Percentiles rank a stretch among this genome's conserved stretches.
Conservation (phyloP, 2,329 filamentous ascomycete genomes). For the Paracoccidioides lutzii region DNA sequence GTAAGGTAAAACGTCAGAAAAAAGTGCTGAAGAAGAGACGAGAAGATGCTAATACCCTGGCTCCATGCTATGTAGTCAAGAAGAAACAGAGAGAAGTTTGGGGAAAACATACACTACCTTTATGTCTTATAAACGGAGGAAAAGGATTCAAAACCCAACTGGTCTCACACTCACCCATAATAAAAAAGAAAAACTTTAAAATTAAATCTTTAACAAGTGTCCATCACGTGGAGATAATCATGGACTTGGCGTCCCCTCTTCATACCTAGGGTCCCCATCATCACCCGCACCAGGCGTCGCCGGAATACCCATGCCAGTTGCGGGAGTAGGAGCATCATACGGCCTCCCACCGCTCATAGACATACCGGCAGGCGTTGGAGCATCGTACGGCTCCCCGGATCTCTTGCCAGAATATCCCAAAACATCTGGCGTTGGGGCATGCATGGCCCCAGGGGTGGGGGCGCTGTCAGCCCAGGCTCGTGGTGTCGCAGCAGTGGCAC, state of each 20-base stretch:
- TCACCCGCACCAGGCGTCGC: conserved; percentile 29
- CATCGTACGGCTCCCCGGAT: conserved; percentile 19
- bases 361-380: conserved; percentile 27
- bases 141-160: not conserved
- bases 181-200: not conserved
- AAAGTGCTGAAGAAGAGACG: not conserved
- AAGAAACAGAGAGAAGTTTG: not conserved
- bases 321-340: conserved; percentile 39
- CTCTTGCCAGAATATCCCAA: conserved; percentile 5
- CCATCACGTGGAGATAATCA: conserved; percentile 7
- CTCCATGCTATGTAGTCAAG: not conserved
- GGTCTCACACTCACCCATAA: not conserved
- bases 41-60: not conserved
- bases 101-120: not conserved
- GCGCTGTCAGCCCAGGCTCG: conserved; percentile 33
- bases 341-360: conserved; percentile 18
- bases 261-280: conserved; percentile 32
- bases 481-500: conserved; percentile 46
- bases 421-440: conserved; percentile 30
- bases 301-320: conserved; percentile 22
- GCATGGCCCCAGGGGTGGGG: conserved; percentile 35
- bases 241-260: conserved; percentile 32
- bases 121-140: too few relatives aligned
- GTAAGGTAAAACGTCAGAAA: not conserved
- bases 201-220: not conserved